These are phyloP conservation scores for Ehretia macrophylla DNA, from an alignment of 257 asterid species.

Conservation along the genomic window DNA sequence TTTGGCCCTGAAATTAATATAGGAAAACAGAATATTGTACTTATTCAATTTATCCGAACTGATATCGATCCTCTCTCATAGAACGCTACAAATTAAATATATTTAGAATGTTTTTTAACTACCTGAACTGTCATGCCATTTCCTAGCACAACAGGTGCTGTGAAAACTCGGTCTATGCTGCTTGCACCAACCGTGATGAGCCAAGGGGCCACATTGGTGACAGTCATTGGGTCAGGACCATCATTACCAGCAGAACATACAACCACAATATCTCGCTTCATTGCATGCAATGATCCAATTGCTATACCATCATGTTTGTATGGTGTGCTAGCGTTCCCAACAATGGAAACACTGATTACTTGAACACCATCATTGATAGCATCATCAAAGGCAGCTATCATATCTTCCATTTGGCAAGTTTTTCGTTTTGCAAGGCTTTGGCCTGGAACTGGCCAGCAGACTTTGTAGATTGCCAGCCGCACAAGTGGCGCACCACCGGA, in stretches of 20 bases:
- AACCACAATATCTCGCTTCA: slow-evolving; percentile 25
- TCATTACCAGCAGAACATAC: slow-evolving; percentile 40
- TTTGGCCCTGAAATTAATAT: slow-evolving; percentile 33
- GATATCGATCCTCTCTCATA: no score
- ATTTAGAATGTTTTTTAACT: neutral
- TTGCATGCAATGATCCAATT: slow-evolving; percentile 37
- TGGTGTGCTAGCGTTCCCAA: slow-evolving; percentile 2
- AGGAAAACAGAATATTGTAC: no score
- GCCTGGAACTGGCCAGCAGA: slow-evolving; percentile 34
- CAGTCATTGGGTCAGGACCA: slow-evolving; percentile 22
- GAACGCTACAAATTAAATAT: no score
- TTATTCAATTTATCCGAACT: no score
- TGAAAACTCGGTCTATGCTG: slow-evolving; percentile 30
- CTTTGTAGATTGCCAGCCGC: slow-evolving; percentile 39
- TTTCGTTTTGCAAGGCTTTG: slow-evolving; percentile 10
- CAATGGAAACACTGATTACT: slow-evolving; percentile 33
- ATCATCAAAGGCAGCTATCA: slow-evolving; percentile 40
- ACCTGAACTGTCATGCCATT: slow-evolving; percentile 30
- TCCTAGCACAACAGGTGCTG: slow-evolving; percentile 28
- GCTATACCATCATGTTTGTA: slow-evolving; percentile 22
- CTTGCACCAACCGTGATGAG: slow-evolving; percentile 43
- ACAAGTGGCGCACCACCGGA: slow-evolving; percentile 43
- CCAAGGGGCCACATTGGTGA: slow-evolving; percentile 43
- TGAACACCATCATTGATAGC: slow-evolving; percentile 48
- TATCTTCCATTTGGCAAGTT: slow-evolving; percentile 25